Conservation (phyloP, 148 eudicot species). For the Pharnaceum exiguum region DNA sequence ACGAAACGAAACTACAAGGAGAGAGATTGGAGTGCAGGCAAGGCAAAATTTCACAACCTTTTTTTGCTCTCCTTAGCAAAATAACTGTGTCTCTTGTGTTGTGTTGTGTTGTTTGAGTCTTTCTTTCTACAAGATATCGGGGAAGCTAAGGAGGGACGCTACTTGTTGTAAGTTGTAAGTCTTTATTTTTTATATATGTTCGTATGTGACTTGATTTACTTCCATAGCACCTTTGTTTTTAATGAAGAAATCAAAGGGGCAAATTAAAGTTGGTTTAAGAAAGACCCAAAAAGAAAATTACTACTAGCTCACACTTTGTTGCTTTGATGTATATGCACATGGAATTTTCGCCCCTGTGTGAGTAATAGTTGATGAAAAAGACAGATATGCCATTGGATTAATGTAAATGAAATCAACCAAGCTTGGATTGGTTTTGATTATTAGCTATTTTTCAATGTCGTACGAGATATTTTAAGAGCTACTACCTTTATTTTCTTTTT, state of each 20-base stretch:
- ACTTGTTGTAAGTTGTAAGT: too few relatives aligned
- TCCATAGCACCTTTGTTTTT: background rate
- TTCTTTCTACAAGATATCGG: too few relatives aligned
- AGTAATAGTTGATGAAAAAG: constrained; percentile 9
- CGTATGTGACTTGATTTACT: background rate
- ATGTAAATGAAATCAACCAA: background rate
- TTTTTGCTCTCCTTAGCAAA: constrained; percentile 11
- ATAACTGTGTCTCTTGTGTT: too few relatives aligned
- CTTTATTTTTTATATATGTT: too few relatives aligned
- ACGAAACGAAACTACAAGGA: background rate
- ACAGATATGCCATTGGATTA: constrained; percentile 1
- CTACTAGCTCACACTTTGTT: background rate
- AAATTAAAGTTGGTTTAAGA: background rate
- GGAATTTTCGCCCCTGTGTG: constrained; percentile 7
- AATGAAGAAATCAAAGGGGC: background rate
- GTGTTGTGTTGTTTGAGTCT: too few relatives aligned
- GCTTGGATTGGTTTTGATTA: background rate
- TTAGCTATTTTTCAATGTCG: background rate
- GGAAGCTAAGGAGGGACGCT: too few relatives aligned
- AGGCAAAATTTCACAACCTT: constrained; percentile 3
- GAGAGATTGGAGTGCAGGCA: background rate
- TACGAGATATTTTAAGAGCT: too few relatives aligned
- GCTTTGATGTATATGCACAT: constrained; percentile 13
- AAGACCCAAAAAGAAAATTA: constrained; percentile 4
- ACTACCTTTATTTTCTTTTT: too few relatives aligned